Conservation (phyloP, 2,329 filamentous ascomycete species). For the Aspergillus hortae region DNA sequence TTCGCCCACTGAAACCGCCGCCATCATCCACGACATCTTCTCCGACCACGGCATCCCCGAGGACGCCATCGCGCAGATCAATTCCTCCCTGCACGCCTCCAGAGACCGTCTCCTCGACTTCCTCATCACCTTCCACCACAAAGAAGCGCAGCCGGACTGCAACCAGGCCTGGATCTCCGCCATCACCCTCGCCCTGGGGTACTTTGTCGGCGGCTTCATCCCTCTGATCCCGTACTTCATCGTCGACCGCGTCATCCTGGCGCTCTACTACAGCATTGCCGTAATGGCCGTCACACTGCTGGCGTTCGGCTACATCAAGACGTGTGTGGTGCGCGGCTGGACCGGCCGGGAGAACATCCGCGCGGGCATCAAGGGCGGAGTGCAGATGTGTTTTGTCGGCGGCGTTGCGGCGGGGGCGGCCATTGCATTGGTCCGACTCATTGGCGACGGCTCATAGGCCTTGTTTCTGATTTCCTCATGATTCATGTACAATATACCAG, state of each 20-base stretch:
- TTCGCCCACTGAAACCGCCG: conserved; percentile 33
- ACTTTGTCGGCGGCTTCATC: conserved; percentile 68
- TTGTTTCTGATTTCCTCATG: background rate
- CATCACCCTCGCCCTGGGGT: conserved; percentile 64
- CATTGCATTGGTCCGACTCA: conserved; percentile 58
- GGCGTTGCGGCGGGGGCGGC: conserved; percentile 64
- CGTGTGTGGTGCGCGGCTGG: conserved; percentile 46
- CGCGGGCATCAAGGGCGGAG: conserved; percentile 56
- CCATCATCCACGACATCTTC: conserved; percentile 42
- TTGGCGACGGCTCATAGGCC: conserved; percentile 33
- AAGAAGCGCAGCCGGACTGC: conserved; percentile 42
- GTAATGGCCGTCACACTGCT: conserved; percentile 42
- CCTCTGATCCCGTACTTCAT: conserved; percentile 69
- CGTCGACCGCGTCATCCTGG: conserved; percentile 42
- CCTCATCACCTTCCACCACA: conserved; percentile 48
- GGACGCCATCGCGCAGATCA: conserved; percentile 33
- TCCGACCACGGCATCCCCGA: conserved; percentile 38
- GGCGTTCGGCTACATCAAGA: conserved; percentile 44
- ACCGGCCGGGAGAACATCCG: conserved; percentile 44
- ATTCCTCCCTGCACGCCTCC: conserved; percentile 33
- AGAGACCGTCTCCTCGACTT: conserved; percentile 43
- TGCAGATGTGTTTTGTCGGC: conserved; percentile 64
- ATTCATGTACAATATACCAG: conserved; percentile 4
- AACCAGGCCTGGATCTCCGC: conserved; percentile 53
- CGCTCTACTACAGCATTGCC: conserved; percentile 48